These are phyloP conservation scores for Penicillium olsonii DNA, from an alignment of 2,329 filamentous ascomycete genomes.

Conservation along the genomic window DNA sequence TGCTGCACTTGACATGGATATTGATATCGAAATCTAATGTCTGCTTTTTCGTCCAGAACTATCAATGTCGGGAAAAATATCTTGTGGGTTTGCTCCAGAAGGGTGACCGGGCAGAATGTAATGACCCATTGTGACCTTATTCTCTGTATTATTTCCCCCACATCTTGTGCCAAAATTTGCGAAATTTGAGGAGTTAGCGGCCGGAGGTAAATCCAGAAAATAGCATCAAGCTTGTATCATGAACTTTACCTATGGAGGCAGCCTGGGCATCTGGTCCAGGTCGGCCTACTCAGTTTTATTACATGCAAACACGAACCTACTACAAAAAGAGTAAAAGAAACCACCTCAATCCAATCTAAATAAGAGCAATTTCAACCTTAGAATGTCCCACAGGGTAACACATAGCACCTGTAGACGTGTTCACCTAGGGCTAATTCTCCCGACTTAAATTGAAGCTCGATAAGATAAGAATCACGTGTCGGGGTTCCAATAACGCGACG, in stretches of 20 bases:
- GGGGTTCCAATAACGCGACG: conserved; percentile 26
- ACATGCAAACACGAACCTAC: no score
- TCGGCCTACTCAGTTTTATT: no score
- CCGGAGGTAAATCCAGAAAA: conserved; percentile 14
- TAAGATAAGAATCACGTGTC: conserved; percentile 27
- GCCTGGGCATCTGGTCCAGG: conserved; percentile 12
- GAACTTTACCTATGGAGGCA: conserved; percentile 14
- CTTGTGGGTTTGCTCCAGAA: background rate
- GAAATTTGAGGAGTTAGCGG: conserved; percentile 9
- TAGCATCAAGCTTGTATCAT: conserved; percentile 15
- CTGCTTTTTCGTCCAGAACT: background rate
- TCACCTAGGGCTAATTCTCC: no score
- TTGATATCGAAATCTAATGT: conserved; percentile 79
- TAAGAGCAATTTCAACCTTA: no score
- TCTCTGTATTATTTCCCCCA: conserved; percentile 4
- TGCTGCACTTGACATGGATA: conserved; percentile 81
- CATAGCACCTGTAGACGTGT: no score
- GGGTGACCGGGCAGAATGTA: background rate
- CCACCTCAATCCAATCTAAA: no score
- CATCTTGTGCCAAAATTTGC: background rate
- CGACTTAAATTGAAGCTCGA: background rate
- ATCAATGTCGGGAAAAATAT: background rate
- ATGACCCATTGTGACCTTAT: conserved; percentile 5
- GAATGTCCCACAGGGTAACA: no score
- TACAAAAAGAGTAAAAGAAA: no score